These are phyloP conservation scores for Ogataea siamensis DNA, from an alignment of 805 yeast genomes.

Conservation along the genomic window DNA sequence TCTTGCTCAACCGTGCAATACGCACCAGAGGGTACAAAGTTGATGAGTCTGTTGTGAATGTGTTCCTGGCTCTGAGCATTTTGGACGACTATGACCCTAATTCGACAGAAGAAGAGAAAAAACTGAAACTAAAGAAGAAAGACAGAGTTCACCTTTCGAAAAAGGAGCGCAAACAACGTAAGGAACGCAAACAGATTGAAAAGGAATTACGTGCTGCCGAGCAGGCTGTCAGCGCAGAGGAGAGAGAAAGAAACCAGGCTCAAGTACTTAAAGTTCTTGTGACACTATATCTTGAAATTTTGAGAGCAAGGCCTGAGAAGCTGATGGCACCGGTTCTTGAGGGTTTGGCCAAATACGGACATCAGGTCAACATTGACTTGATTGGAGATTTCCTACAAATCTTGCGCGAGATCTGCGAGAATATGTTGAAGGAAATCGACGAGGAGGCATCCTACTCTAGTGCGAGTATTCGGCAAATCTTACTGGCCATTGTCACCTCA, in stretches of 20 bases:
- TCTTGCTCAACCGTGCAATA: conserved; percentile 65
- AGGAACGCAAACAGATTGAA: conserved; percentile 83
- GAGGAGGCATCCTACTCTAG: conserved; percentile 43
- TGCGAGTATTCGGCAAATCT: conserved; percentile 62
- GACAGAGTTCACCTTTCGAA: conserved; percentile 91
- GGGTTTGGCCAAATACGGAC: conserved; percentile 88
- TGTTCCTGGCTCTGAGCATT: conserved; percentile 65
- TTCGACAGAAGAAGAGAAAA: conserved; percentile 44
- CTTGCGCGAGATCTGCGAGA: conserved; percentile 72
- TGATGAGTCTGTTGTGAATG: conserved; percentile 77
- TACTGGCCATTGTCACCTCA: conserved; percentile 85
- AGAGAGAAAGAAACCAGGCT: conserved; percentile 81
- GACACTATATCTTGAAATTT: conserved; percentile 71
- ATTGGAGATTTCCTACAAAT: conserved; percentile 92
- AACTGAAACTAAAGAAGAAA: conserved; percentile 66
- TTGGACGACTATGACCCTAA: conserved; percentile 74
- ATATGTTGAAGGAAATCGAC: conserved; percentile 40
- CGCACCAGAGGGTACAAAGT: conserved; percentile 73
- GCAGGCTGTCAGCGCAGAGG: conserved; percentile 80
- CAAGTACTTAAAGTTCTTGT: conserved; percentile 74
- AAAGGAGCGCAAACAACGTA: conserved; percentile 81
- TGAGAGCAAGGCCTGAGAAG: conserved; percentile 59
- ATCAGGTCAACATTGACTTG: conserved; percentile 86
- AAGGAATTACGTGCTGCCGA: conserved; percentile 88
- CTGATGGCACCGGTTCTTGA: conserved; percentile 86